Conservation (phyloP, 257 asterid genomes). For the Thymus quinquecostatus region DNA sequence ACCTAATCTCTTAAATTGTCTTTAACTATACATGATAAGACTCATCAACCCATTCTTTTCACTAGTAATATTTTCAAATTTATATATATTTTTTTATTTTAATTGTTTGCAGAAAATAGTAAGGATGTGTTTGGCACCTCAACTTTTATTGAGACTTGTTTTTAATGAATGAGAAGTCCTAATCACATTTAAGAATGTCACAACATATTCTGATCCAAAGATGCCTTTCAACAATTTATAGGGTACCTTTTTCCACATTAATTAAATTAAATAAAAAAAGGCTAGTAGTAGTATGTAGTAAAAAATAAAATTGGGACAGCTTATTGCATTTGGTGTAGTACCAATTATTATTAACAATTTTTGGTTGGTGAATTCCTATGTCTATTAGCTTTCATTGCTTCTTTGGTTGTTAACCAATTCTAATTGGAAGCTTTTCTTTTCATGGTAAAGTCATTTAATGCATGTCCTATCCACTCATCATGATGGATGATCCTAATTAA, state of each 20-base stretch:
- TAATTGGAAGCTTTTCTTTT: constrained; percentile 24
- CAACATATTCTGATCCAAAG: constrained; percentile 4
- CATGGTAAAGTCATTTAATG: constrained; percentile 37
- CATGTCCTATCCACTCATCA: constrained; percentile 24
- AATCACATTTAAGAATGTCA: constrained; percentile 44
- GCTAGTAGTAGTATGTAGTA: too few species aligned
- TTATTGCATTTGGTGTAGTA: constrained; percentile 4
- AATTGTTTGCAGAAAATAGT: constrained; percentile 1
- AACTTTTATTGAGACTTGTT: constrained; percentile 12
- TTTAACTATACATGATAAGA: background rate
- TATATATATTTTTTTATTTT: too few species aligned
- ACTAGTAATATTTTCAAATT: background rate
- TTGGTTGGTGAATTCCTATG: constrained; percentile 30
- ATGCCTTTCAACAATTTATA: constrained; percentile 19
- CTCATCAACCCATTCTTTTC: background rate
- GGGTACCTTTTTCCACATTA: too few species aligned
- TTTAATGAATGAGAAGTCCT: constrained; percentile 35
- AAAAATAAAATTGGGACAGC: constrained; percentile 23
- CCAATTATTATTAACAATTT: constrained; percentile 15
- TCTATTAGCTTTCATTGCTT: constrained; percentile 8
- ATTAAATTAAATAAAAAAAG: too few species aligned
- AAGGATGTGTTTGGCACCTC: constrained; percentile 21
- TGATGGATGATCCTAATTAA: constrained; percentile 1
- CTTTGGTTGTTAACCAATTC: constrained; percentile 38
- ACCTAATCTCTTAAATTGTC: background rate